These are phyloP conservation scores for Filobasidium uniguttulatum DNA, from an alignment of 1,284 basidiomycete species.

Conservation along the genomic window DNA sequence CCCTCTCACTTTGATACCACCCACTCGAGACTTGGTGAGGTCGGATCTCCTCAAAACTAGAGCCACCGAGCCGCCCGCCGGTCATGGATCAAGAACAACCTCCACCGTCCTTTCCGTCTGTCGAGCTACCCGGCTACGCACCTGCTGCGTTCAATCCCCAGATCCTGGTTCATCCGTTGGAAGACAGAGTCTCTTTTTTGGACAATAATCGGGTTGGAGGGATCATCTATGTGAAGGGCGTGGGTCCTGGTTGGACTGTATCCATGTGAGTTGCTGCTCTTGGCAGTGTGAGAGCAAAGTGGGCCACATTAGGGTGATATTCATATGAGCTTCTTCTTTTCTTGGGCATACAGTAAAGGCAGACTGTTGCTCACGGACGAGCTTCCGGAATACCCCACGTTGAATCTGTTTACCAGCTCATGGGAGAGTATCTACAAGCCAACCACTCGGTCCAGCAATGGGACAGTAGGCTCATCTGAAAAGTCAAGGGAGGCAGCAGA, in stretches of 20 bases:
- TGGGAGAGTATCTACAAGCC: constrained; percentile 5
- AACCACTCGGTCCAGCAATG: neutral
- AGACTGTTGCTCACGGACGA: constrained; percentile 5
- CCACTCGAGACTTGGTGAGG: no score
- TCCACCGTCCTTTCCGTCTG: neutral
- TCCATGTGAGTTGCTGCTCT: neutral
- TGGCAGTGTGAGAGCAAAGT: no score
- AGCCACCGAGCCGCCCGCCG: no score
- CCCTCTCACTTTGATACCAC: no score
- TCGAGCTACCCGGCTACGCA: constrained; percentile 6
- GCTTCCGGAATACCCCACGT: constrained; percentile 1
- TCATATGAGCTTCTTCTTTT: no score
- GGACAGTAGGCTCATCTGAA: neutral
- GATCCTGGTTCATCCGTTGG: constrained; percentile 9
- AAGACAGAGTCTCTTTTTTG: constrained; percentile 8
- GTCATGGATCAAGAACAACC: no score
- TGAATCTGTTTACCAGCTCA: constrained; percentile 4
- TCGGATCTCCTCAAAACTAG: no score
- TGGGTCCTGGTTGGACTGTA: neutral
- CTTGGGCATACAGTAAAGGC: neutral
- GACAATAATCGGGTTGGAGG: constrained; percentile 7
- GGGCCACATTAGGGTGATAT: no score
- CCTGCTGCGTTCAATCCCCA: constrained; percentile 5
- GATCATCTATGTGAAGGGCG: constrained; percentile 9
- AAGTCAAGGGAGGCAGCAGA: no score